phyloP scores from a whole-genome alignment of 306 rosid genomes.

The Purshia tridentata region DNA sequence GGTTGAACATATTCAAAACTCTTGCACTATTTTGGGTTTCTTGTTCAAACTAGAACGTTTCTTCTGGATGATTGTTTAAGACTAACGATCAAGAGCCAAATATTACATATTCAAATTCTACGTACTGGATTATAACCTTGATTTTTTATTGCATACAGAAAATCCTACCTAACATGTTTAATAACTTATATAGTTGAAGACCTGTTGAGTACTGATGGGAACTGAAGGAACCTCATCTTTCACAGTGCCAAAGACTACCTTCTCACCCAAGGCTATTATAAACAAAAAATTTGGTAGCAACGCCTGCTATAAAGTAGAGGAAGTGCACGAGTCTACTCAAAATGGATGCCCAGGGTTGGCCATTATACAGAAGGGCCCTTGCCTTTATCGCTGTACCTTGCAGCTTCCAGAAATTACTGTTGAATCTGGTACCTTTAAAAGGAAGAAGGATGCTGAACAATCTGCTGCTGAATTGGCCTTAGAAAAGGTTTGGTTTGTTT shows the following conservation, averaged over 20 bases:
- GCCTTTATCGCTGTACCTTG: conserved; percentile 71
- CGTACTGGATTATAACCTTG: neutral
- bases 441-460: conserved; percentile 95
- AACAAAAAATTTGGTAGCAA: conserved; percentile 55
- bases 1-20: neutral
- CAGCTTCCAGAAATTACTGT: conserved; percentile 76
- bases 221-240: conserved; percentile 29
- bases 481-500: conserved; percentile 54
- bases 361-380: conserved; percentile 56
- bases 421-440: conserved; percentile 64
- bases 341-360: conserved; percentile 73
- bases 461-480: conserved; percentile 87
- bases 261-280: conserved; percentile 75
- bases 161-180: neutral
- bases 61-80: neutral
- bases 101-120: neutral
- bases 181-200: conserved; percentile 16
- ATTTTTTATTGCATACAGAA: conserved; percentile 1
- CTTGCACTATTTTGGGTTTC: neutral
- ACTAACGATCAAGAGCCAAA: neutral
- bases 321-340: conserved; percentile 56
- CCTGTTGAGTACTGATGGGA: conserved; percentile 50
- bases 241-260: conserved; percentile 33
- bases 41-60: neutral
- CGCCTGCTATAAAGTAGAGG: conserved; percentile 67